phyloP scores from a whole-genome alignment of 2,329 filamentous ascomycete genomes.

The Colletotrichum salicis region DNA sequence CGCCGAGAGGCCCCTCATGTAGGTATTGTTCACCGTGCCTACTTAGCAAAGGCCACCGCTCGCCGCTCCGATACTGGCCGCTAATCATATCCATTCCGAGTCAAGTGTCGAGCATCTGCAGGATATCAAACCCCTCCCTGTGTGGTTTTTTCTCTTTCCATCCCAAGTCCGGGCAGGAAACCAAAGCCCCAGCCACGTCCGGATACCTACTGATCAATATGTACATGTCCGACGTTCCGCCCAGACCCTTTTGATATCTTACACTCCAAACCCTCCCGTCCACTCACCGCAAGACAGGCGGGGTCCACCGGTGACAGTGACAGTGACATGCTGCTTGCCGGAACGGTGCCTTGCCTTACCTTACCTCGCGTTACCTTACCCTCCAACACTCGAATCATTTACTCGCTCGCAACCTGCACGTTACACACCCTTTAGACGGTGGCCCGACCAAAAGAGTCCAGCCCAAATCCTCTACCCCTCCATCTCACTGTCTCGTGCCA shows the following conservation, averaged over 20 bases:
- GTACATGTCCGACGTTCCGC: slow-evolving; percentile 5
- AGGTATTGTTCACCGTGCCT: too few relatives aligned
- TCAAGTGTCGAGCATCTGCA: neutral
- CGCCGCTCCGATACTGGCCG: slow-evolving; percentile 8
- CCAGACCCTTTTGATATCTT: slow-evolving; percentile 17
- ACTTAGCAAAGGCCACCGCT: neutral
- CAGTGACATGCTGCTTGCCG: neutral
- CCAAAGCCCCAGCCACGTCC: too few relatives aligned
- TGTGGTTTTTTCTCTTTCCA: neutral
- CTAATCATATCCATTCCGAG: neutral
- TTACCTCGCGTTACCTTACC: neutral
- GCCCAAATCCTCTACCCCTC: neutral
- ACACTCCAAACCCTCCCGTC: neutral
- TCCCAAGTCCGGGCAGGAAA: neutral
- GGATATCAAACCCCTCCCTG: too few relatives aligned
- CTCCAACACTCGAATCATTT: neutral
- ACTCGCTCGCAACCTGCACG: neutral
- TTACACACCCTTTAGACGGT: neutral
- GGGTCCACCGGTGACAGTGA: neutral
- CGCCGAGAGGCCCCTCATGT: slow-evolving; percentile 17
- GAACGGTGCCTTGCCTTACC: neutral
- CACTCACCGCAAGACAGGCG: slow-evolving; percentile 22
- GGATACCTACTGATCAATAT: neutral
- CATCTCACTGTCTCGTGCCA: neutral
- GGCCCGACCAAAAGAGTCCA: neutral